Base-by-base conservation (phyloP, 2,329 filamentous ascomycete genomes). In the Penicillium capsulatum region DNA sequence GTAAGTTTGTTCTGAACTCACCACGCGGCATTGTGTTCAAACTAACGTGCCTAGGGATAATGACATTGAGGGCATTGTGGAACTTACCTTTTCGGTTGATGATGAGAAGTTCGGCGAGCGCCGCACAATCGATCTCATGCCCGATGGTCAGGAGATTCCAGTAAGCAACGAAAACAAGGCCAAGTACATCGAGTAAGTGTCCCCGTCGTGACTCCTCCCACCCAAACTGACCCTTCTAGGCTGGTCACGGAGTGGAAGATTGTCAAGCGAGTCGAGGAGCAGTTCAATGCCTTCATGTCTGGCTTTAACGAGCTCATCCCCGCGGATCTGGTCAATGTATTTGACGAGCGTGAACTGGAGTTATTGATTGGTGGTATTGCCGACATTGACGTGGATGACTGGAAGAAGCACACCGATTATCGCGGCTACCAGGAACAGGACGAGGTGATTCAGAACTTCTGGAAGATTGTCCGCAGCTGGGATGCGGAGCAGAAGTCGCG, bases 381-480 rank as follows among this genome's bases (percentile, higher is more conserved):
- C n/a, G 92, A 98, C 69, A 98, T 98, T 54, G 92, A 98, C 60
- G 91, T 98, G 11, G 92, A 98, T 45, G 92, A 98, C 69, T 98
- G 92, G 92, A 97, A 98, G 84, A 98, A 98, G 75, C 92, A 98
- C 71, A 98, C 92, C 32, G 92, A 98, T 63, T 98, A 98, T 69
- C 85, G 92, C 55, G 92, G 92, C 38, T 98, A 98, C 76, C 96
- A 94, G 7, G 92, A 98, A 70, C 89, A 83, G 41, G 92, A 98
- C 58, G 88, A 96, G 61, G 92, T 98, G 17, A 92, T 98, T 52
- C 86, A 94, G 66, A 90, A 94, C 74, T 98, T 98, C 78, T 98
- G 92, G 92, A 90, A 95, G 74, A 75, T 79, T 43, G 92, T 98
- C 51, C 83, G 91, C 52, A 87, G 81, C 46, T 98, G 92, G 92